Evolutionary conservation across 176 grass and related monocot genomes (phyloP), one percentile per base, ranked within the genome.

Genomic region (Ananas comosus): DNA sequence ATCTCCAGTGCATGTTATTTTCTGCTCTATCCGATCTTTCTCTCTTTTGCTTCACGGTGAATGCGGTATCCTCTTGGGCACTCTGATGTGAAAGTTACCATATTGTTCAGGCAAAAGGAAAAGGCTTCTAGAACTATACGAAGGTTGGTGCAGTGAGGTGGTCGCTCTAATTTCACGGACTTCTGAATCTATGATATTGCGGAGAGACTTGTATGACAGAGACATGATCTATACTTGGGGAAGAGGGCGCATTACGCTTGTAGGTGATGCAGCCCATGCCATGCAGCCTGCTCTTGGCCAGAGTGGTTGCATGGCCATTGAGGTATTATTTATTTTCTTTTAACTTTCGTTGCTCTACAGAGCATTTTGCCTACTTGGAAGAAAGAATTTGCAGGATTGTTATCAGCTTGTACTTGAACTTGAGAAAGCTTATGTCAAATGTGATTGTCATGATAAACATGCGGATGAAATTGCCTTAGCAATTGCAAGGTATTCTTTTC

Each of bases 191-290:
- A 42, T 56, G 53, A 56, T 56, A 56, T 14, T n/a, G 53, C 11
- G 1, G 53, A 56, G 53, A n/a, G 53, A 13, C 53, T n/a, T 56
- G 12, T 14, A 56, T 56, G 53, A 56, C 53, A 13, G 53, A 56
- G 53, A 56, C 53, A 56, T 56, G 53, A 56, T 56, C 53, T 56
- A 56, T n/a, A 56, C 53, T 7, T 56, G 53, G 53, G 53, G 53
- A 56, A 13, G 53, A n/a, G 53, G 11, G 6, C 53, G 16, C 53
- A 1, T n/a, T 7, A 56, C 53, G 16, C 53, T 56, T 56, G 13
- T 56, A 56, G 53, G 53, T n/a, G 53, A 56, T 56, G 53, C 53
- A 56, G 53, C 11, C 12, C 53, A 56, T 56, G 11, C 53, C 4
- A 56, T 56, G 53, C 53, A 14, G 11, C 53, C 53, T 14, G 1